These are phyloP conservation scores for Aspergillus ellipticus DNA, from an alignment of 495 filamentous ascomycete species.

Conservation along the genomic window DNA sequence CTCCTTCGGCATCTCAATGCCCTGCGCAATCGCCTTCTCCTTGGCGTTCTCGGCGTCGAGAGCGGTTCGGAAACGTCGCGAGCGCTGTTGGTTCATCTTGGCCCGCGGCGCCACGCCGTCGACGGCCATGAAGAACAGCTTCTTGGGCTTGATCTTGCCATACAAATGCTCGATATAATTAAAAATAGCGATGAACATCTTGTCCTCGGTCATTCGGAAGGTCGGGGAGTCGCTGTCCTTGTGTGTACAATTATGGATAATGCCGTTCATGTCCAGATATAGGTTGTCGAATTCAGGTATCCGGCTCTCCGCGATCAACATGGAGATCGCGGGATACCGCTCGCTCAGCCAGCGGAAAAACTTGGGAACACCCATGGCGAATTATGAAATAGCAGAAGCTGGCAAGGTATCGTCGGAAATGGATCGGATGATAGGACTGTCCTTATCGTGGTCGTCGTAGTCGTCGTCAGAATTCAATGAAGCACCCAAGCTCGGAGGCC, in stretches of 20 bases:
- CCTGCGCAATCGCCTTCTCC: slow-evolving; percentile 84
- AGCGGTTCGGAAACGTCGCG: slow-evolving; percentile 91
- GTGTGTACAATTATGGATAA: slow-evolving; percentile 99
- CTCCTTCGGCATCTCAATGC: slow-evolving; percentile 89
- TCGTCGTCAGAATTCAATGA: slow-evolving; percentile 18
- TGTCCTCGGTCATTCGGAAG: slow-evolving; percentile 91
- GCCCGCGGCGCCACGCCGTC: slow-evolving; percentile 96
- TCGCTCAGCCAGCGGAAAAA: slow-evolving; percentile 96
- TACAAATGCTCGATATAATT: slow-evolving; percentile 99
- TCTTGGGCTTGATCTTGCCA: slow-evolving; percentile 96
- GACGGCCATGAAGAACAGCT: slow-evolving; percentile 99
- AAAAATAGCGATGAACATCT: slow-evolving; percentile 99
- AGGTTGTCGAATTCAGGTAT: slow-evolving; percentile 99
- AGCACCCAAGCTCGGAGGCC: slow-evolving; percentile 17
- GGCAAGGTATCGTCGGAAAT: background rate
- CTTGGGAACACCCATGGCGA: slow-evolving; percentile 86
- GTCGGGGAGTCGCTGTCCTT: slow-evolving; percentile 87
- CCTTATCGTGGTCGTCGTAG: slow-evolving; percentile 20
- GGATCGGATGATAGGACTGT: slow-evolving; percentile 1
- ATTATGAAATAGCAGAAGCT: slow-evolving; percentile 5
- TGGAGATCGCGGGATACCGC: slow-evolving; percentile 97
- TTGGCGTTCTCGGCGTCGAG: slow-evolving; percentile 83
- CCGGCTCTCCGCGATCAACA: slow-evolving; percentile 97
- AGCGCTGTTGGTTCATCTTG: slow-evolving; percentile 99
- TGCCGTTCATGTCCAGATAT: slow-evolving; percentile 99